Base-by-base conservation (phyloP, 75 land plant genomes). In the Selaginella moellendorffii region DNA sequence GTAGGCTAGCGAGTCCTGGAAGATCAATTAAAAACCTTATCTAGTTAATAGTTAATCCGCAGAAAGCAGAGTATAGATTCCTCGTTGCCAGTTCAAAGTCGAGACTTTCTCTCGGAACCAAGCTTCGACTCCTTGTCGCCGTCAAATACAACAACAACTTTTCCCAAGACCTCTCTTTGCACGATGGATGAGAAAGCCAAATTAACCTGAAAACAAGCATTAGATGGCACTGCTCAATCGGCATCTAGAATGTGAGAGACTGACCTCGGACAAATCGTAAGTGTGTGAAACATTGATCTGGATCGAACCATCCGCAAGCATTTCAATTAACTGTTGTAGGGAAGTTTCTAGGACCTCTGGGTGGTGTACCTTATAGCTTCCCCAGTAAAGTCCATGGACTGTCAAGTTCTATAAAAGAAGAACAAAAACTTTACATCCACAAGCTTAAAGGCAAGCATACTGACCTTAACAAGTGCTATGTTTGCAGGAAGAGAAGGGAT, bases 341-440 rank as follows among this genome's bases (percentile, higher is more conserved):
- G 96, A 88, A 26, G 82, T 76, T 53, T 63, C 63, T 28, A 85
- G 69, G 17, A 93, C 75, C 30, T 61, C 60, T 0, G 96, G 96
- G 30, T 68, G 67, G 69, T 83, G 80, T 26, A 63, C 68, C 28
- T 42, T 74, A 68, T 93, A 83, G 73, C 96, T 85, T 27, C 98
- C 96, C 98, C 98, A 88, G 74, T 83, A 83, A 2, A 93, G 77
- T 36, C 98, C 98, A 76, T 93, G 96, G 26, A 83, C 69, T 8
- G 98, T 93, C 85, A 83, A 83, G 63, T 93, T 93, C 98, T 93
- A 79, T 27, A 78, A 54, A 27, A 29, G 28, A 19, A 66, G 2
- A 1, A 18, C 29, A 31, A 51, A 10, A 27, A 69, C 54, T 67
- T 21, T 24, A 19, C 70, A 29, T 31, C 10, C 46, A 14, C 10